Conservation (phyloP, 306 rosid species). For the Casuarina cunninghamiana region DNA sequence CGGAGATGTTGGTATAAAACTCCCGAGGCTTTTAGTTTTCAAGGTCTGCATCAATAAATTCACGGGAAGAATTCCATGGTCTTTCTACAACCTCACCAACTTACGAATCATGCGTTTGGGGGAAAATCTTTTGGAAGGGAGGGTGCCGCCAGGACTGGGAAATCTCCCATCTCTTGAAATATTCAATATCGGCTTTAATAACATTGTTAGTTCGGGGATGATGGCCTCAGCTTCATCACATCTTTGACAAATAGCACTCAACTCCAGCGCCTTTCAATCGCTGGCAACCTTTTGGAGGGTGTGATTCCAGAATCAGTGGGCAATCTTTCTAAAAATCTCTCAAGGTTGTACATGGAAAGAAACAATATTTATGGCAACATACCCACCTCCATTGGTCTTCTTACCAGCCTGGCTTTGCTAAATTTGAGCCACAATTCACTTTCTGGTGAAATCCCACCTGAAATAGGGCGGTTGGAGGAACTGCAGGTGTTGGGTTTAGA, state of each 20-base stretch:
- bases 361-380: slow-evolving; percentile 60
- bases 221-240: slow-evolving; percentile 55
- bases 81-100: slow-evolving; percentile 67
- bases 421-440: slow-evolving; percentile 56
- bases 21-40: slow-evolving; percentile 45
- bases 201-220: slow-evolving; percentile 41
- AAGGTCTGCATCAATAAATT: slow-evolving; percentile 56
- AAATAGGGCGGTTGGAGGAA: slow-evolving; percentile 52
- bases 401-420: slow-evolving; percentile 55
- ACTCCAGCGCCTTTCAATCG: slow-evolving; percentile 52
- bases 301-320: slow-evolving; percentile 67
- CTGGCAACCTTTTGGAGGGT: slow-evolving; percentile 59
- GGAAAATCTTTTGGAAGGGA: slow-evolving; percentile 53
- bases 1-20: no score
- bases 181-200: slow-evolving; percentile 66
- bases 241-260: slow-evolving; percentile 59
- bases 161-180: slow-evolving; percentile 55
- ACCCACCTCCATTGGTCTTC: slow-evolving; percentile 58
- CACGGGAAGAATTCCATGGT: slow-evolving; percentile 66
- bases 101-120: slow-evolving; percentile 51
- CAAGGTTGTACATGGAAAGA: slow-evolving; percentile 59
- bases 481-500: slow-evolving; percentile 48
- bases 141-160: slow-evolving; percentile 73
- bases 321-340: slow-evolving; percentile 58
- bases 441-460: slow-evolving; percentile 60